A percentile compares a stretch with the other conserved stretches of the same genome.
phyloP scores from a whole-genome alignment of 2,329 filamentous ascomycete species.

The Colletotrichum coccodes region DNA sequence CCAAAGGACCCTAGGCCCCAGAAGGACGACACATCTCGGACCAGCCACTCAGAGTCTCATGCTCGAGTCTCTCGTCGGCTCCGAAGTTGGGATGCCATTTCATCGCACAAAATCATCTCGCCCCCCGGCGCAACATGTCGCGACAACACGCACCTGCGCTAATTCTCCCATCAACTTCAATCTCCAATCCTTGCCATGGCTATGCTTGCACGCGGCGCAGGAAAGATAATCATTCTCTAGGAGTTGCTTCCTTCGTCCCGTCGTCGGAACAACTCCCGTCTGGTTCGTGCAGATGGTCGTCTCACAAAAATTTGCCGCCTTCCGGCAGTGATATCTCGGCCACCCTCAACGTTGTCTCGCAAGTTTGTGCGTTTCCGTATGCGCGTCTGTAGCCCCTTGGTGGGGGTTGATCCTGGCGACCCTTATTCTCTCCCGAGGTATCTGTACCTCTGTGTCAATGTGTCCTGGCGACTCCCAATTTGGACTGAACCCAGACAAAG shows the following conservation, averaged over 20 bases:
- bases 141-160: neutral
- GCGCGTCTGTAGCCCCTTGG: constrained; percentile 19
- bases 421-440: constrained; percentile 12
- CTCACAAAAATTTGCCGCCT: constrained; percentile 6
- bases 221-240: constrained; percentile 3
- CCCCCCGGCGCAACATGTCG: neutral
- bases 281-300: constrained; percentile 17
- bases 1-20: constrained; percentile 13
- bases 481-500: constrained; percentile 4
- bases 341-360: constrained; percentile 10
- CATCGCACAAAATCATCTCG: constrained; percentile 6
- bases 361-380: constrained; percentile 23
- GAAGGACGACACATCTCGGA: constrained; percentile 9
- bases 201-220: constrained; percentile 25
- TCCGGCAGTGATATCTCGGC: constrained; percentile 1
- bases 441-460: constrained; percentile 19
- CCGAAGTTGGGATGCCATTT: constrained; percentile 5
- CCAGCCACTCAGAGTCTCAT: constrained; percentile 24
- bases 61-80: neutral
- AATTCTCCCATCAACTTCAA: constrained; percentile 10
- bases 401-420: constrained; percentile 16
- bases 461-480: constrained; percentile 2
- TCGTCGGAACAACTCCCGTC: neutral
- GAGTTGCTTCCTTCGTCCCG: constrained; percentile 23
- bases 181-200: constrained; percentile 22